Percentiles rank a stretch among this genome's conserved stretches.
These are phyloP conservation scores for Sisymbrium irio DNA, from an alignment of 345 rosid species.

Conservation along the genomic window DNA sequence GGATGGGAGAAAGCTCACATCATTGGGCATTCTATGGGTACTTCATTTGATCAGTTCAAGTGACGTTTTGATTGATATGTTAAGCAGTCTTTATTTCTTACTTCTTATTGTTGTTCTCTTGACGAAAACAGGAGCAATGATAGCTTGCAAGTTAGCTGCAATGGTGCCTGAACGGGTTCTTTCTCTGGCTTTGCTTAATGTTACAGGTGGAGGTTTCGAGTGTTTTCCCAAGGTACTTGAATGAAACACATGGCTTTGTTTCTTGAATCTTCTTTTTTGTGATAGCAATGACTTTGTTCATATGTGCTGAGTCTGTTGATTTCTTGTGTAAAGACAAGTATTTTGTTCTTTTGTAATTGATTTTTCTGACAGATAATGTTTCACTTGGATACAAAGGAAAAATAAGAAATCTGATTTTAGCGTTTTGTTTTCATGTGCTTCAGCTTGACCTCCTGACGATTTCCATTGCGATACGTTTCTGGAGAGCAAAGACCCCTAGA, in stretches of 20 bases:
- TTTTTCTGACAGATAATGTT: not conserved
- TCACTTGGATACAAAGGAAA: not conserved
- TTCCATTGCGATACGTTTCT: conserved; percentile 81
- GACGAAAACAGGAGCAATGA: conserved; percentile 78
- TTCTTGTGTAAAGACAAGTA: not conserved
- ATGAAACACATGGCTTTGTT: not conserved
- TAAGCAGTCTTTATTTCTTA: not conserved
- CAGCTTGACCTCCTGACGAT: conserved; percentile 67
- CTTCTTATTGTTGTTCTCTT: not conserved
- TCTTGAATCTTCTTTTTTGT: conserved; percentile 11
- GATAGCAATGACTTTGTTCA: not conserved
- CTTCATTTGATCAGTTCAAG: conserved; percentile 7
- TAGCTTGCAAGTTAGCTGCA: conserved; percentile 91
- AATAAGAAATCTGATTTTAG: not conserved
- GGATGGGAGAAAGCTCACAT: conserved; percentile 86
- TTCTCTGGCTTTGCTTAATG: conserved; percentile 87
- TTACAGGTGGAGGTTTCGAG: conserved; percentile 95
- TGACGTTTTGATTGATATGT: not conserved
- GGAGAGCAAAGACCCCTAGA: conserved; percentile 83
- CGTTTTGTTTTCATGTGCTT: conserved; percentile 26
- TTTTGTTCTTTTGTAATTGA: not conserved
- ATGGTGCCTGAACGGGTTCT: conserved; percentile 76
- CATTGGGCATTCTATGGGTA: conserved; percentile 98
- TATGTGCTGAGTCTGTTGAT: not conserved
- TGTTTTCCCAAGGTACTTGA: conserved; percentile 84